Percentiles rank a stretch among this genome's conserved stretches.
These are phyloP conservation scores for Euphorbia peplus DNA, from an alignment of 345 rosid genomes.

Conservation along the genomic window DNA sequence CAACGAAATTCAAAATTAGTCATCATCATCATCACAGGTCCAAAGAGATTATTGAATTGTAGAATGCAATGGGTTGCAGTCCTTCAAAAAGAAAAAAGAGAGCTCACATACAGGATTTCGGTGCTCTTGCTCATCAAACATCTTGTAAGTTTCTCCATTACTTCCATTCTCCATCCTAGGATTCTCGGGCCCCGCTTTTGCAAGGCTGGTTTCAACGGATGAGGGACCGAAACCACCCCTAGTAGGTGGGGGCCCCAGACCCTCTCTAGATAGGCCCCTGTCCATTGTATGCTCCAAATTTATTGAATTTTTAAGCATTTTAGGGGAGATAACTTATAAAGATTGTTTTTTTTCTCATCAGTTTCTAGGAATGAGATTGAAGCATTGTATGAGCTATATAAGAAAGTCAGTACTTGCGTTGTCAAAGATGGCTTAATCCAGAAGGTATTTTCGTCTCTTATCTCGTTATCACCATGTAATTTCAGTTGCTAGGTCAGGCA, in stretches of 20 bases:
- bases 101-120: background rate
- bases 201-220: too few species aligned
- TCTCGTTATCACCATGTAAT: background rate
- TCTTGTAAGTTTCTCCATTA: background rate
- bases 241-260: too few species aligned
- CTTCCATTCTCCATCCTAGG: background rate
- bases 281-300: too few species aligned
- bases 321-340: background rate
- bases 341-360: background rate
- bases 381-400: background rate
- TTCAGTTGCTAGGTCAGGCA: background rate
- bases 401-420: background rate
- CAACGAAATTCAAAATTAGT: too few species aligned
- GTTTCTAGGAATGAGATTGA: background rate
- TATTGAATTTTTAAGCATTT: too few species aligned
- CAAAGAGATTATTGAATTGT: background rate
- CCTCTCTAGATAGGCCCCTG: too few species aligned
- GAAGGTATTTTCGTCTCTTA: background rate
- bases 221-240: too few species aligned
- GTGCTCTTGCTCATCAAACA: background rate
- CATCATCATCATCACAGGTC: too few species aligned
- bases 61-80: background rate
- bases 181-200: too few species aligned
- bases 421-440: background rate
- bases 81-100: background rate